Evolutionary conservation across 805 yeast genomes (phyloP).

Genomic region (Wilhelminamyces savonicus): DNA sequence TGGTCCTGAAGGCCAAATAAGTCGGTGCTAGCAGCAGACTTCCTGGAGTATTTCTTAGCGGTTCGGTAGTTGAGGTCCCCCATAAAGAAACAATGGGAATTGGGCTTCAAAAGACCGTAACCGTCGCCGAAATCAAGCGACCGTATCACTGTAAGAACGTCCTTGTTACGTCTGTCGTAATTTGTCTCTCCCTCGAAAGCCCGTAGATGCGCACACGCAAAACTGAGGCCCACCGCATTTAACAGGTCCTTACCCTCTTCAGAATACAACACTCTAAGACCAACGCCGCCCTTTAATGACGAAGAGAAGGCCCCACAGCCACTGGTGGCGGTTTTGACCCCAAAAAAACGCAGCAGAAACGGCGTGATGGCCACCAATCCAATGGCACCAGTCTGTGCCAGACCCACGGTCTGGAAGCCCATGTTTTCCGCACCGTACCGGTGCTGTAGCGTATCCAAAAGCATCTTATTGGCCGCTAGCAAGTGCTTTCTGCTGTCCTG

Average conservation of each 20-base stretch:
- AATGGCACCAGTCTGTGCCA: slow-evolving; percentile 50
- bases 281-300: slow-evolving; percentile 71
- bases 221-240: slow-evolving; percentile 40
- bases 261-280: slow-evolving; percentile 41
- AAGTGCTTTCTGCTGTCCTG: slow-evolving; percentile 30
- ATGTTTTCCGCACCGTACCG: slow-evolving; percentile 24
- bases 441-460: slow-evolving; percentile 27
- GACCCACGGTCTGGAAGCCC: slow-evolving; percentile 36
- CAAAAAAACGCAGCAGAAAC: slow-evolving; percentile 24
- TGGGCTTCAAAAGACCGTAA: slow-evolving; percentile 44
- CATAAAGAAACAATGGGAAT: slow-evolving; percentile 58
- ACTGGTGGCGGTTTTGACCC: slow-evolving; percentile 22
- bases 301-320: slow-evolving; percentile 57
- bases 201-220: slow-evolving; percentile 65
- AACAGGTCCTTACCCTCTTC: slow-evolving; percentile 10
- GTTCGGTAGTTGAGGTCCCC: slow-evolving; percentile 87
- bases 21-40: slow-evolving; percentile 7
- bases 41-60: slow-evolving; percentile 11
- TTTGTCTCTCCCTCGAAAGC: slow-evolving; percentile 67
- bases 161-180: slow-evolving; percentile 44
- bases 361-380: slow-evolving; percentile 49
- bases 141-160: slow-evolving; percentile 44
- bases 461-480: slow-evolving; percentile 23
- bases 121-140: slow-evolving; percentile 56
- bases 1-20: slow-evolving; percentile 20